These are phyloP conservation scores for Aspergillus haitiensis DNA, from an alignment of 495 filamentous ascomycete species.

Conservation along the genomic window DNA sequence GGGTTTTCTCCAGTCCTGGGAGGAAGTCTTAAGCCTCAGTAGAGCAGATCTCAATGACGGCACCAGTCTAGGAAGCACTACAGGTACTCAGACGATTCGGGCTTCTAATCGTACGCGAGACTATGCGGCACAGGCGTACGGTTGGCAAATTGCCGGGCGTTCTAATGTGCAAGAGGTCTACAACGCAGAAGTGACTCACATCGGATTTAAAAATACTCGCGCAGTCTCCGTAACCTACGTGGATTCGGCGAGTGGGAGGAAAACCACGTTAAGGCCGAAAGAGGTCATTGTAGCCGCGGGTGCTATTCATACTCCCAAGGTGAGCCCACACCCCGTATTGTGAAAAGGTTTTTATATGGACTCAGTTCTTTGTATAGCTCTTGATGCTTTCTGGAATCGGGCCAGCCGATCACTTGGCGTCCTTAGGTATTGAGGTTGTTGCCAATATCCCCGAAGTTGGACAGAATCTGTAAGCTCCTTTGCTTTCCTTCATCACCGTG, in stretches of 20 bases:
- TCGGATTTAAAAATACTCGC: neutral
- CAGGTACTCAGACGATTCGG: no score
- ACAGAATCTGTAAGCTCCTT: neutral
- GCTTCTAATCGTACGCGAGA: neutral
- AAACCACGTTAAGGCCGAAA: neutral
- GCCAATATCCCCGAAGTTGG: neutral
- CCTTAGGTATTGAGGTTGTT: neutral
- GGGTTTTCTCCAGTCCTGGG: no score
- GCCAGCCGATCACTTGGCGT: neutral
- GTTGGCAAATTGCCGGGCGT: neutral
- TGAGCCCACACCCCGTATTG: neutral
- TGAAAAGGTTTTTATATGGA: neutral
- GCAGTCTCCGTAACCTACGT: neutral
- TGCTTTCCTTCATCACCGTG: neutral
- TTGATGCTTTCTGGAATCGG: slow-evolving; percentile 3
- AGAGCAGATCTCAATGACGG: no score
- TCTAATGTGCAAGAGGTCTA: neutral
- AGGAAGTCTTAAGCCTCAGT: no score
- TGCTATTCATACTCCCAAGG: neutral
- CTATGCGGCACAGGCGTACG: neutral
- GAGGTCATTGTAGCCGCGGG: neutral
- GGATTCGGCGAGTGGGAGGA: neutral
- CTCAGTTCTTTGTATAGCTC: neutral
- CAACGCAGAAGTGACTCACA: neutral
- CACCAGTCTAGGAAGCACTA: no score